These are phyloP conservation scores for Polyplosphaeria fusca DNA, from an alignment of 495 filamentous ascomycete species.

Conservation along the genomic window DNA sequence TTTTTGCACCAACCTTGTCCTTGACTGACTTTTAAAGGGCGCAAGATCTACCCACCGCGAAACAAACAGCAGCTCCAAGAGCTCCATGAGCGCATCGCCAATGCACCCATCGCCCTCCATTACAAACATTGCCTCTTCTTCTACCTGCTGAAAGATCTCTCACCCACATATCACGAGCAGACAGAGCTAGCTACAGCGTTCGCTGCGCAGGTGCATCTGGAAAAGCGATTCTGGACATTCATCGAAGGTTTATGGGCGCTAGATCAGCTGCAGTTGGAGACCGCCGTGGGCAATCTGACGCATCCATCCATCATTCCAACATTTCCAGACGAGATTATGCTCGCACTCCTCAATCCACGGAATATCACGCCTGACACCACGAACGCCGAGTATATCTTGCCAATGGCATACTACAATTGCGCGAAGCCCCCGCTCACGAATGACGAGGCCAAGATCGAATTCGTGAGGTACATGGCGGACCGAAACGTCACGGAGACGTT, in stretches of 20 bases:
- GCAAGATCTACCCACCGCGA: conserved; percentile 66
- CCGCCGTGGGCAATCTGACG: conserved; percentile 67
- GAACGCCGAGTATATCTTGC: conserved; percentile 52
- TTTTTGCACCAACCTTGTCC: conserved; percentile 3
- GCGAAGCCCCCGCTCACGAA: conserved; percentile 63
- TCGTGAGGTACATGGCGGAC: conserved; percentile 65
- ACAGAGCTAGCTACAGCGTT: conserved; percentile 49
- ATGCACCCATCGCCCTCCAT: conserved; percentile 57
- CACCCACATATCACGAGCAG: conserved; percentile 44
- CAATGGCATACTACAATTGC: conserved; percentile 74
- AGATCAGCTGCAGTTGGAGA: conserved; percentile 67
- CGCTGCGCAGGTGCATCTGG: conserved; percentile 57
- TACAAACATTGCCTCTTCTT: conserved; percentile 76
- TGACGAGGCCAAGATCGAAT: conserved; percentile 55
- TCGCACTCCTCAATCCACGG: conserved; percentile 54
- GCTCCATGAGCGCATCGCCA: conserved; percentile 62
- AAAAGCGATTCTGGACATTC: conserved; percentile 67
- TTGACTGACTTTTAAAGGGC: conserved; percentile 41
- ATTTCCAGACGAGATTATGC: conserved; percentile 76
- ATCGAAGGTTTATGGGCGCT: conserved; percentile 80
- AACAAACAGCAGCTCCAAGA: conserved; percentile 60
- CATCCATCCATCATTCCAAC: conserved; percentile 73
- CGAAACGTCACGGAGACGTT: conserved; percentile 69
- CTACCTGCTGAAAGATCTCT: conserved; percentile 72
- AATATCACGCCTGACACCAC: conserved; percentile 40